A percentile compares a stretch with the other conserved stretches of the same genome.
Evolutionary conservation across 768 basidiomycete species (phyloP).

Genomic region (Hortiboletus campestris): DNA sequence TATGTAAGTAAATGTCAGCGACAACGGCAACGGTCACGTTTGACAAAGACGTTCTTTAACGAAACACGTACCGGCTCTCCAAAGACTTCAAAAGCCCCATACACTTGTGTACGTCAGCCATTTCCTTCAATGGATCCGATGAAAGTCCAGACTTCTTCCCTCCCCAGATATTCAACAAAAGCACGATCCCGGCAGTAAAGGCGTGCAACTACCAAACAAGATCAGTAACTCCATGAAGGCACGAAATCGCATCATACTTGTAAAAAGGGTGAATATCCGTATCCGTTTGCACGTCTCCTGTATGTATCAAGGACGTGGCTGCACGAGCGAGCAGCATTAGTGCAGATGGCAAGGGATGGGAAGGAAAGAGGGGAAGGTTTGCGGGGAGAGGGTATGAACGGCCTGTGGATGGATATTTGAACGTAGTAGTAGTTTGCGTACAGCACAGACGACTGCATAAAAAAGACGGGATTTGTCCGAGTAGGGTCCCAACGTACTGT

Average conservation of each 20-base stretch:
- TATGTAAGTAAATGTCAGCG: conserved; percentile 11
- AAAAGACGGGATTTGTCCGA: conserved; percentile 33
- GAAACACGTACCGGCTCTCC: conserved; percentile 34
- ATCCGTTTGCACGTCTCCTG: conserved; percentile 32
- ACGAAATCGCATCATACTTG: conserved; percentile 23
- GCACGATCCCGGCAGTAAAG: conserved; percentile 49
- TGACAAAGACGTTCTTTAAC: background rate
- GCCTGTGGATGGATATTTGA: conserved; percentile 74
- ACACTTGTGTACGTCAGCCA: conserved; percentile 52
- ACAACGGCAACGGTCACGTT: background rate
- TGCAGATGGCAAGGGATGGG: conserved; percentile 76
- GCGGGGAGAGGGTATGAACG: conserved; percentile 68
- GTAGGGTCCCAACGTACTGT: conserved; percentile 47
- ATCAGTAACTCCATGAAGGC: background rate
- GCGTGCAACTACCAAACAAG: conserved; percentile 34
- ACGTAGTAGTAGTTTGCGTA: conserved; percentile 54
- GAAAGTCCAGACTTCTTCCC: conserved; percentile 42
- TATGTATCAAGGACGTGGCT: conserved; percentile 67
- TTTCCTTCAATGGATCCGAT: conserved; percentile 42
- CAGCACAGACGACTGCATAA: conserved; percentile 51
- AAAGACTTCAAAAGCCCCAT: conserved; percentile 39
- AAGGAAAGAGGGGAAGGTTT: conserved; percentile 48
- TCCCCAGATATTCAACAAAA: conserved; percentile 57
- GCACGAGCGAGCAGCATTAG: conserved; percentile 79
- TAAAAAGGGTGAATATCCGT: conserved; percentile 23